Evolutionary conservation across 1,284 basidiomycete species (phyloP).

Genomic region (Melanopsichium pennsylvanicum): DNA sequence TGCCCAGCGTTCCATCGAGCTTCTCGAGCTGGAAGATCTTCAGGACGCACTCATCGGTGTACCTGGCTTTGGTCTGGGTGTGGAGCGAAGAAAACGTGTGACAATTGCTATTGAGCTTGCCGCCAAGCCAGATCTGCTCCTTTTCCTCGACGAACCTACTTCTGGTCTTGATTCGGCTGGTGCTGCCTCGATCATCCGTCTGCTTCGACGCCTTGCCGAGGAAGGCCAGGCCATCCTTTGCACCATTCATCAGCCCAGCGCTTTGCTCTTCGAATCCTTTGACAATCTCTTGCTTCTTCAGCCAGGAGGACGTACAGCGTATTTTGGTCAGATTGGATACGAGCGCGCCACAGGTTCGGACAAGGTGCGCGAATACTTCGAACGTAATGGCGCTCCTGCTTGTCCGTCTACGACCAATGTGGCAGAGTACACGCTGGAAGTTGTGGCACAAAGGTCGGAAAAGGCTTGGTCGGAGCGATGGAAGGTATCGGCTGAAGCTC

Average conservation of each 20-base stretch:
- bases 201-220: slow-evolving; percentile 49
- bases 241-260: slow-evolving; percentile 59
- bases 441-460: slow-evolving; percentile 30
- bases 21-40: slow-evolving; percentile 49
- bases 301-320: slow-evolving; percentile 49
- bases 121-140: slow-evolving; percentile 55
- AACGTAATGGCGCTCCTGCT: slow-evolving; percentile 46
- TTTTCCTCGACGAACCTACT: slow-evolving; percentile 63
- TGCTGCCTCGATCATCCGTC: slow-evolving; percentile 50
- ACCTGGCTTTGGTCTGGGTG: slow-evolving; percentile 52
- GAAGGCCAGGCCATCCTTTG: slow-evolving; percentile 58
- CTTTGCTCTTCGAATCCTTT: slow-evolving; percentile 54
- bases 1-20: slow-evolving; percentile 47
- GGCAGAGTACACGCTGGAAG: slow-evolving; percentile 66
- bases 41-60: slow-evolving; percentile 55
- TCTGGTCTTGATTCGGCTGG: slow-evolving; percentile 54
- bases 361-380: slow-evolving; percentile 51
- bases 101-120: slow-evolving; percentile 60
- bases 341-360: slow-evolving; percentile 31
- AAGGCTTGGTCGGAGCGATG: slow-evolving; percentile 48
- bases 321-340: slow-evolving; percentile 52
- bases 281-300: slow-evolving; percentile 53
- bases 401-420: slow-evolving; percentile 50
- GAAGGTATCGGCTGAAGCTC: slow-evolving; percentile 67
- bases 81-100: slow-evolving; percentile 54